Conservation (phyloP, 1,284 basidiomycete genomes). For the Ganoderma meredithae region DNA sequence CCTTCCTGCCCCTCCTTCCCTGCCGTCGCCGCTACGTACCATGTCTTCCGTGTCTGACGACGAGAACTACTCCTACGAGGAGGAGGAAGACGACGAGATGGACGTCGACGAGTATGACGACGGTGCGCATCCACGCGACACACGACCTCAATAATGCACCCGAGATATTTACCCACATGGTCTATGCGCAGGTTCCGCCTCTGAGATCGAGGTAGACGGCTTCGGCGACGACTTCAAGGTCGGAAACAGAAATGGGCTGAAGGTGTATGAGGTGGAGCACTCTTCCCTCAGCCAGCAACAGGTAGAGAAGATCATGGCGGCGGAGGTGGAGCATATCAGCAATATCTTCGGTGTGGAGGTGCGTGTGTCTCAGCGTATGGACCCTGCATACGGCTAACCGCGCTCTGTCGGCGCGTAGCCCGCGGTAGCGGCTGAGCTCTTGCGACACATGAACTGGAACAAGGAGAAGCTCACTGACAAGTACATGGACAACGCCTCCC, state of each 20-base stretch:
- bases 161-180: constrained; percentile 6
- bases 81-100: constrained; percentile 72
- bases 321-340: constrained; percentile 84
- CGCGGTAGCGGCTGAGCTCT: constrained; percentile 71
- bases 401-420: constrained; percentile 39
- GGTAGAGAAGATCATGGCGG: constrained; percentile 79
- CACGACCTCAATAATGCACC: constrained; percentile 16
- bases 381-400: constrained; percentile 3
- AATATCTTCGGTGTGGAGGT: constrained; percentile 88
- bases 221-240: constrained; percentile 70
- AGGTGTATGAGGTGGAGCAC: constrained; percentile 82
- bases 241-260: constrained; percentile 61
- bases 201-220: constrained; percentile 71
- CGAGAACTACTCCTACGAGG: constrained; percentile 69
- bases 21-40: constrained; percentile 7
- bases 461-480: constrained; percentile 95
- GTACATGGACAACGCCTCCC: constrained; percentile 89
- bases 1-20: constrained; percentile 6
- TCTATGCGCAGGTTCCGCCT: constrained; percentile 48
- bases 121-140: constrained; percentile 42
- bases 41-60: constrained; percentile 82
- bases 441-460: constrained; percentile 94
- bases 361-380: constrained; percentile 15
- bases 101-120: constrained; percentile 57
- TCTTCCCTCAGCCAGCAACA: constrained; percentile 76